Percentiles rank a stretch among this genome's conserved stretches.
Evolutionary conservation across 352 stramenopile species (phyloP).

Genomic region (Aphanomyces stellatus): DNA sequence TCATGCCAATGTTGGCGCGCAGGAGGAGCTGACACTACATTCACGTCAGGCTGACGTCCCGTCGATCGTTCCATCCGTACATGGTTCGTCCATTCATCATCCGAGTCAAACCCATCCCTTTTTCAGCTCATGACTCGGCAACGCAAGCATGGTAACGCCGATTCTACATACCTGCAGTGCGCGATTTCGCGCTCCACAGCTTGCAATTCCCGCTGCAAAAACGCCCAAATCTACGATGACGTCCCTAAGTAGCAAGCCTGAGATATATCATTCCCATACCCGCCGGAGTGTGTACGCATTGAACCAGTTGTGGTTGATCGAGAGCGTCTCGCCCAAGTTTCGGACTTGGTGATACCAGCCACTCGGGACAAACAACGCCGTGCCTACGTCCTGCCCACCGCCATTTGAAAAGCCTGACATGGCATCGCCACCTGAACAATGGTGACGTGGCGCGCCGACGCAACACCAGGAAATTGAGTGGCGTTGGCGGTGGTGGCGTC

Average conservation of each 20-base stretch:
- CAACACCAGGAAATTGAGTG: constrained; percentile 44
- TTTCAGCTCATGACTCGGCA: no score
- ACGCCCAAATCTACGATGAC: constrained; percentile 43
- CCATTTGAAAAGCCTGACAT: no score
- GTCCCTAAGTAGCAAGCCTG: neutral
- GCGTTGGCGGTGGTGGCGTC: constrained; percentile 38
- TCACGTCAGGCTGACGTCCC: no score
- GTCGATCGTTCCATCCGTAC: no score
- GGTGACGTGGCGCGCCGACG: constrained; percentile 34
- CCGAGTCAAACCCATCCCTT: no score
- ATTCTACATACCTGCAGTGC: constrained; percentile 20
- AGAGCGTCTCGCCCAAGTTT: constrained; percentile 89
- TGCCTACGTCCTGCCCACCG: constrained; percentile 48
- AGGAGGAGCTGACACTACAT: constrained; percentile 72
- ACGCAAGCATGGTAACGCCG: no score
- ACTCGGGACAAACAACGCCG: constrained; percentile 94
- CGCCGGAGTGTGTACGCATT: constrained; percentile 61
- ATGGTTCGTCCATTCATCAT: neutral
- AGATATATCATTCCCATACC: neutral
- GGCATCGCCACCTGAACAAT: constrained; percentile 53
- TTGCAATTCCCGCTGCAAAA: constrained; percentile 52
- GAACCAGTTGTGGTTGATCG: constrained; percentile 98
- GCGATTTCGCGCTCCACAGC: constrained; percentile 54
- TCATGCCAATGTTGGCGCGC: constrained; percentile 67
- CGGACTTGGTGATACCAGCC: constrained; percentile 94